Base-by-base conservation (phyloP, 768 basidiomycete species). In the Tricholoma saponaceum region DNA sequence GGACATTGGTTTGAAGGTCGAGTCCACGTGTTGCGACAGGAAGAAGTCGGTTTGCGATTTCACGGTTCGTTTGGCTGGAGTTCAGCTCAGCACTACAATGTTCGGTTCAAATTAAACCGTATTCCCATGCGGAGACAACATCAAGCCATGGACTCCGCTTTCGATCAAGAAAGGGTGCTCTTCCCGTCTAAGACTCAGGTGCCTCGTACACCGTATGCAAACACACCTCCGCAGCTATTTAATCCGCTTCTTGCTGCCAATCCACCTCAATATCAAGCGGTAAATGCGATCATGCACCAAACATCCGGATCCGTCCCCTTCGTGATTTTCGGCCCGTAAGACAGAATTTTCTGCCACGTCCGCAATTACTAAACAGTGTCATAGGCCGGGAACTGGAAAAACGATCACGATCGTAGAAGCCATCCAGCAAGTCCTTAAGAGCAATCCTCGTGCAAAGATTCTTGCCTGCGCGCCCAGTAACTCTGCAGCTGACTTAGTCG, bases 391-490 rank as follows among this genome's bases (percentile, higher is more conserved):
- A 6, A 88, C 86, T 0, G 86, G 86, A 1, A 88, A 87, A 68
- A 88, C 86, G 0, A 78, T 86, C 18, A 86, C 83, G 0, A 73
- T 83, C 10, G 76, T 86, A 1, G 85, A 87, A 66, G 77, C 82
- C 0, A 85, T 86, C 18, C 71, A 67, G 0, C 85, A 86, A 63
- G 60, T 86, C 3, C 69, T 85, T 4, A 56, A 55, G 2, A 56
- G 52, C 4, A 66, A 77, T 49, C 75, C 78, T 0, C 55, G 63
- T 0, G 72, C 80, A 0, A 74, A 69, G n/a, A 72, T 87, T 28
- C 72, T 87, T 2, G 84, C 79, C 0, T 85, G 83, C 55, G 84
- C 85, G 4, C 85, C 85, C 0, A 84, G 83, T 63, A 86, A 86
- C 66, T 84, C 83, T 5, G 84, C 85, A 0, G 83, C 85, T 0